Conservation (phyloP, 1,284 basidiomycete genomes). For the Rhodotorula sp. region DNA sequence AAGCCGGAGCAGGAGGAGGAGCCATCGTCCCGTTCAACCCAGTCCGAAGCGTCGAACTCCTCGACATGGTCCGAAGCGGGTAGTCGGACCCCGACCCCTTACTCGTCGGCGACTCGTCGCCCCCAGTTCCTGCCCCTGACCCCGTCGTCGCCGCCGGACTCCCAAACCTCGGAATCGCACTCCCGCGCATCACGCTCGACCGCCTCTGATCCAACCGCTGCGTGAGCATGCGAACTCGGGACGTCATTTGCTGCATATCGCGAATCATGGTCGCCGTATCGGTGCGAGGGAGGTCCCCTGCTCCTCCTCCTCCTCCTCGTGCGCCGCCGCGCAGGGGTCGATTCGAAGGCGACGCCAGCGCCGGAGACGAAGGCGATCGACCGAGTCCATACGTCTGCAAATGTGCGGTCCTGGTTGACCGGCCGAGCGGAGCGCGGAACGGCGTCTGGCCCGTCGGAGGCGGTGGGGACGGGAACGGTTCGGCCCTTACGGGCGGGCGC, state of each 20-base stretch:
- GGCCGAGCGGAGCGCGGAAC: slow-evolving; percentile 6
- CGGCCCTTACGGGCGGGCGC: not conserved
- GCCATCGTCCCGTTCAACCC: not conserved
- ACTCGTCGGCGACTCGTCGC: not conserved
- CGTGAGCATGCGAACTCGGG: slow-evolving; percentile 37
- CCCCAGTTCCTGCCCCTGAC: not conserved
- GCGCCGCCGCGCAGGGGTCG: slow-evolving; percentile 1
- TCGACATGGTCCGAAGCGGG: not conserved
- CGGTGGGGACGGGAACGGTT: not conserved
- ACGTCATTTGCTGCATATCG: slow-evolving; percentile 42
- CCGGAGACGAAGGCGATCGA: slow-evolving; percentile 5
- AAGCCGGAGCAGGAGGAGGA: too few species aligned
- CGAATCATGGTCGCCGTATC: slow-evolving; percentile 30
- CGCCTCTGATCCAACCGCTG: slow-evolving; percentile 32
- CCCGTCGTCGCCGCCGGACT: not conserved
- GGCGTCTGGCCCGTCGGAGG: not conserved
- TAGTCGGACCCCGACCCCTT: not conserved
- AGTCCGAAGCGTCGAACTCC: not conserved
- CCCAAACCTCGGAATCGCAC: slow-evolving; percentile 21
- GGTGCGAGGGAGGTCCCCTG: not conserved
- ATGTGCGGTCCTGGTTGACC: slow-evolving; percentile 13
- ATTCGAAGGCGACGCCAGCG: not conserved
- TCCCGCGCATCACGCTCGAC: slow-evolving; percentile 27
- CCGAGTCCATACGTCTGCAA: slow-evolving; percentile 8
- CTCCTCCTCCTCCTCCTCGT: not conserved